Percentiles rank a stretch among this genome's conserved stretches.
These are phyloP conservation scores for Phoenix roebelenii DNA, from an alignment of 176 grass and related monocot species.

Conservation along the genomic window DNA sequence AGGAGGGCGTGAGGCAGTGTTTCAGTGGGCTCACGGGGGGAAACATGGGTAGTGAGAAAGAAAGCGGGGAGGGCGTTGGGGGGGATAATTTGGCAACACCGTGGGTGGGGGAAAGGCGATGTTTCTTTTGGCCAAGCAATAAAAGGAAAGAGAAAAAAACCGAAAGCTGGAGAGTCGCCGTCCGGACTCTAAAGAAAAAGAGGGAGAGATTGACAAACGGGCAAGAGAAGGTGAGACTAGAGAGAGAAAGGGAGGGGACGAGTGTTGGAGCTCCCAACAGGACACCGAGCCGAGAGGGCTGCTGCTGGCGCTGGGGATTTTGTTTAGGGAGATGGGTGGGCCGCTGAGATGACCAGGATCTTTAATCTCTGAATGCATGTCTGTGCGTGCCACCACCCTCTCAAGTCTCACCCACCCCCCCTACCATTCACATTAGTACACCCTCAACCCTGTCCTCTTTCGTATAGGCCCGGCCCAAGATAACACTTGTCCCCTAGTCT, in stretches of 20 bases:
- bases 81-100: constrained; percentile 12
- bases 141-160: constrained; percentile 25
- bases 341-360: constrained; percentile 8
- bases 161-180: constrained; percentile 35
- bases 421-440: neutral
- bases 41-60: neutral
- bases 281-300: neutral
- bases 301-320: neutral
- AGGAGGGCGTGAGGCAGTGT: neutral
- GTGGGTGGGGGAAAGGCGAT: constrained; percentile 27
- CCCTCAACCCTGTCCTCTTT: neutral
- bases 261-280: neutral
- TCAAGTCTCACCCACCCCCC: neutral
- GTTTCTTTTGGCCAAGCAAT: constrained; percentile 68
- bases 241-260: neutral
- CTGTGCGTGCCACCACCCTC: neutral
- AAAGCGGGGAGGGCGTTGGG: neutral
- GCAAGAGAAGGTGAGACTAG: neutral
- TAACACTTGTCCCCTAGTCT: neutral
- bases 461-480: constrained; percentile 17
- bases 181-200: constrained; percentile 8
- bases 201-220: neutral
- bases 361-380: constrained; percentile 4
- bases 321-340: constrained; percentile 16
- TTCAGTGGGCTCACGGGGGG: too few relatives aligned